Evolutionary conservation across 1,139 yeast species (phyloP), one percentile per base, ranked within the genome.

Genomic region (Groenewaldozyma sp.): DNA sequence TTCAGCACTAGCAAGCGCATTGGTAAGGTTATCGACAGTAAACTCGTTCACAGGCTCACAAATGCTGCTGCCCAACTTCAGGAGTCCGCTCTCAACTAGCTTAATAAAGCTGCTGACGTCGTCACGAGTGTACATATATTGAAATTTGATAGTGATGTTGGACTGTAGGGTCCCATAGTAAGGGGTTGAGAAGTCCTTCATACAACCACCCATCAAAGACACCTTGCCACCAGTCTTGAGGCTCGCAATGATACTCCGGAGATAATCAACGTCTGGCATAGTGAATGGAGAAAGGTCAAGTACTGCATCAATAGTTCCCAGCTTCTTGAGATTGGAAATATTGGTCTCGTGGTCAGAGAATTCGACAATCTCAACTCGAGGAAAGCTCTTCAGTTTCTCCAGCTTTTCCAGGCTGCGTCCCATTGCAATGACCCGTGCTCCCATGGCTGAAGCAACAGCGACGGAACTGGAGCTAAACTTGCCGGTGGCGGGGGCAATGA

Each of bases 401-500:
- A 24, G 27, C n/a, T 24, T 24, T 9, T 24, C 27, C 11, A 24
- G 27, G n/a, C n/a, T 24, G 9, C 27, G 9, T 9, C 27, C 27
- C 27, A 24, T n/a, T 24, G 27, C 27, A 24, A 24, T 24, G n/a
- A 24, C 27, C n/a, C 27, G 9, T 9, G 27, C 27, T 24, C 27
- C 27, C n/a, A 24, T 9, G 11, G 27, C 27, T 9, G 27, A 24
- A 9, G 27, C 27, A 24, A 24, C 27, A 24, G 27, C 27, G n/a
- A 24, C 27, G n/a, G 11, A 9, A 9, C 11, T n/a, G n/a, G 27
- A 24, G n/a, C 27, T 24, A 24, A 24, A 24, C 27, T 24, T 24
- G n/a, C 27, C 27, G n/a, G 27, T 24, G n/a, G 27, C 27, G n/a
- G 27, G 27, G 9, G 27, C 27, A 24, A 24, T n/a, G n/a, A 24